These are phyloP conservation scores for Rhodocollybia butyracea DNA, from an alignment of 768 basidiomycete genomes.

Conservation along the genomic window DNA sequence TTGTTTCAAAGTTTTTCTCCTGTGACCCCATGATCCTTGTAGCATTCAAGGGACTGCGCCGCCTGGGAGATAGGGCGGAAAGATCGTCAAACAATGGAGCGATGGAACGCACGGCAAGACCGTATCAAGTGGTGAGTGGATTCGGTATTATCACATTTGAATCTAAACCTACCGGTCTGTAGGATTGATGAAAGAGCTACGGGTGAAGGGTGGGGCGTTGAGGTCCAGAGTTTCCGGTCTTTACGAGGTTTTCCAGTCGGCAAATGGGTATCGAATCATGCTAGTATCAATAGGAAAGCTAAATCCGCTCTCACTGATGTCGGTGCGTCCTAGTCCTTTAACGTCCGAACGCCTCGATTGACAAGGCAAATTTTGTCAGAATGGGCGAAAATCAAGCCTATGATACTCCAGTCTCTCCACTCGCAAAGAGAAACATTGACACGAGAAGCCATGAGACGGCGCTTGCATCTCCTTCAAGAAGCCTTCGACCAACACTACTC, in stretches of 20 bases:
- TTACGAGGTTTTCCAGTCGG: not conserved
- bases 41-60: not conserved
- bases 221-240: not conserved
- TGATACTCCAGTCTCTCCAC: not conserved
- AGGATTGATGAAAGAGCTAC: not conserved
- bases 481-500: not conserved
- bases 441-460: not conserved
- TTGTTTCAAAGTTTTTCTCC: no score
- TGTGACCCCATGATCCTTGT: no score
- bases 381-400: not conserved
- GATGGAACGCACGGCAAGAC: not conserved
- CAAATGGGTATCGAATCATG: not conserved
- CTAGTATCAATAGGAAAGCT: not conserved
- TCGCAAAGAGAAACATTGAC: not conserved
- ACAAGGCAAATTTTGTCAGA: not conserved
- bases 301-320: not conserved
- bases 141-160: not conserved
- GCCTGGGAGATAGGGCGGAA: not conserved
- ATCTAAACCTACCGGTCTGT: not conserved
- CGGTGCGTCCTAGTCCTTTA: not conserved
- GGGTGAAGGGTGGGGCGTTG: not conserved
- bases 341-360: not conserved
- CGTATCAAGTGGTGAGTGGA: not conserved
- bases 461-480: not conserved
- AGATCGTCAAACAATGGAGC: not conserved